Conservation (phyloP, 176 grass and related monocot species). For the Pharus latifolius region DNA sequence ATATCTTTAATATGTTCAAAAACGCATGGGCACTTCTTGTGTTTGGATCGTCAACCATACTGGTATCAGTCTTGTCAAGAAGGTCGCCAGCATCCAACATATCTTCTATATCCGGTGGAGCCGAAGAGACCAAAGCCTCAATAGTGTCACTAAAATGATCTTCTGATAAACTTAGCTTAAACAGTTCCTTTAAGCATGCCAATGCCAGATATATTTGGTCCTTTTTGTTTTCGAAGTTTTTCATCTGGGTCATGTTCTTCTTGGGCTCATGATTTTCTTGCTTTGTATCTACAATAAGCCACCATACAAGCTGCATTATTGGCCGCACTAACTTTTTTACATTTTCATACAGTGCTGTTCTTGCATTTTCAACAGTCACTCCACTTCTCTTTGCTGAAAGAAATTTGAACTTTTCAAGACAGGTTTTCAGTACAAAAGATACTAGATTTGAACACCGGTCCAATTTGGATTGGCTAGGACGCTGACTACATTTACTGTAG, state of each 20-base stretch:
- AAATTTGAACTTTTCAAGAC: slow-evolving; percentile 52
- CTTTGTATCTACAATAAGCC: slow-evolving; percentile 33
- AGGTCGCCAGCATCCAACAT: slow-evolving; percentile 9
- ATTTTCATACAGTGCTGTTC: slow-evolving; percentile 26
- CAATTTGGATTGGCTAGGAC: slow-evolving; percentile 39
- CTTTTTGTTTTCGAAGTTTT: slow-evolving; percentile 38
- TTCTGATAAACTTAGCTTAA: slow-evolving; percentile 47
- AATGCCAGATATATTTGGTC: slow-evolving; percentile 60
- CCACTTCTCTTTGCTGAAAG: slow-evolving; percentile 18
- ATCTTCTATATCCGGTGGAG: slow-evolving; percentile 31
- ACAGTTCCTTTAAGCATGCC: slow-evolving; percentile 50
- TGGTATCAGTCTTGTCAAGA: not conserved
- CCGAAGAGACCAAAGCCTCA: slow-evolving; percentile 35
- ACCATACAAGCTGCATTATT: slow-evolving; percentile 60
- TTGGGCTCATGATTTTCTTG: slow-evolving; percentile 34
- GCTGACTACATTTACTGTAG: slow-evolving; percentile 27
- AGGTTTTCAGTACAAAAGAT: slow-evolving; percentile 64
- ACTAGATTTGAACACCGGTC: slow-evolving; percentile 30
- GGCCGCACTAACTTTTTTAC: slow-evolving; percentile 41
- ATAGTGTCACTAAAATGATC: slow-evolving; percentile 25
- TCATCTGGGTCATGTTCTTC: slow-evolving; percentile 55
- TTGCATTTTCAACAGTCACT: slow-evolving; percentile 14
- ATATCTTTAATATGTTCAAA: slow-evolving; percentile 46
- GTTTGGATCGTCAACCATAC: slow-evolving; percentile 6
- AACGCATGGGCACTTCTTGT: slow-evolving; percentile 25